Conservation (phyloP, 2,329 filamentous ascomycete genomes). For the Fusarium nelsonii region DNA sequence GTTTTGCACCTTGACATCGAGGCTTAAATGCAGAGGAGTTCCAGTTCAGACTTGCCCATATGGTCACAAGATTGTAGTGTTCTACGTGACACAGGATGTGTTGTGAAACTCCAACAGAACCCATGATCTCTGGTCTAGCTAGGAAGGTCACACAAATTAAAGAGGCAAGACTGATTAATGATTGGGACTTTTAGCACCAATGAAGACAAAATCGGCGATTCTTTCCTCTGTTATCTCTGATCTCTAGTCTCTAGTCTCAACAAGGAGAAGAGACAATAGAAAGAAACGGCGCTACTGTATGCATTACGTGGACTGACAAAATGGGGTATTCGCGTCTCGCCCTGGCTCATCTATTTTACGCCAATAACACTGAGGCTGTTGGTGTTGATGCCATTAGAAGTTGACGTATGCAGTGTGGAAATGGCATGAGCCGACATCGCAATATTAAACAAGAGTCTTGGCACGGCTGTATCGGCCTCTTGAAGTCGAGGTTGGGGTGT, state of each 20-base stretch:
- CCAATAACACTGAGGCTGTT: conserved; percentile 18
- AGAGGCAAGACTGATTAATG: background rate
- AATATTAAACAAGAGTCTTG: conserved; percentile 20
- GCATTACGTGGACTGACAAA: conserved; percentile 34
- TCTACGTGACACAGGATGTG: background rate
- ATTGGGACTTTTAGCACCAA: background rate
- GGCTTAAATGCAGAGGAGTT: background rate
- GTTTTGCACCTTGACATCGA: background rate
- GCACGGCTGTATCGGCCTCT: conserved; percentile 32
- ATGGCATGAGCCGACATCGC: conserved; percentile 9
- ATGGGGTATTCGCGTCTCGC: conserved; percentile 29
- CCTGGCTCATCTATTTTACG: conserved; percentile 17
- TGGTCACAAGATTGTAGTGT: background rate
- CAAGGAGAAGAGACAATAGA: background rate
- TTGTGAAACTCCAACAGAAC: conserved; percentile 8
- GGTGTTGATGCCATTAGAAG: conserved; percentile 14
- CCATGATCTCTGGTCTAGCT: background rate
- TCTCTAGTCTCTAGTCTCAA: background rate
- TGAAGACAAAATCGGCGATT: background rate
- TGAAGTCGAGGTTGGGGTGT: conserved; percentile 9
- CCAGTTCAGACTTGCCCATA: background rate
- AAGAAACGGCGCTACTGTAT: conserved; percentile 15
- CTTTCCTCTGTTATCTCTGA: background rate
- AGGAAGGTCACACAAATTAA: background rate
- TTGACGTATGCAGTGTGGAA: conserved; percentile 15